Conservation (phyloP, 2,329 filamentous ascomycete species). For the Pseudocercospora macadamiae region DNA sequence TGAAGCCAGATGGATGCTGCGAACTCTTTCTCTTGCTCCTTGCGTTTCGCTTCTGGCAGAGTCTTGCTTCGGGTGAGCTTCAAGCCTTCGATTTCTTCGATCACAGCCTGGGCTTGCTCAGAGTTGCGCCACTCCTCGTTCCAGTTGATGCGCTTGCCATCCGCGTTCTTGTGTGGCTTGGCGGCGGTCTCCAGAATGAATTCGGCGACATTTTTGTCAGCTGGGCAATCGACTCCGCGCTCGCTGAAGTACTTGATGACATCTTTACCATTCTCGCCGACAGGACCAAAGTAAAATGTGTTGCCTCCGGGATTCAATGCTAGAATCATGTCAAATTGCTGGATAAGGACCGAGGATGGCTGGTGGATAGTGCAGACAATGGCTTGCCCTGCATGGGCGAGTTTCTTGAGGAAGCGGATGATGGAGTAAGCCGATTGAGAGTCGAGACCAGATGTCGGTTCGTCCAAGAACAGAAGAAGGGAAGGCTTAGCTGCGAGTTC, state of each 20-base stretch:
- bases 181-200: constrained; percentile 69
- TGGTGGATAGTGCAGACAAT: constrained; percentile 77
- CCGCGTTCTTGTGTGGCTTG: constrained; percentile 55
- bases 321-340: constrained; percentile 75
- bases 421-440: constrained; percentile 71
- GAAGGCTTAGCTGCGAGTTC: constrained; percentile 71
- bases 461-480: constrained; percentile 70
- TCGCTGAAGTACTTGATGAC: constrained; percentile 70
- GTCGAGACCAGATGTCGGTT: constrained; percentile 72
- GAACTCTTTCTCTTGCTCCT: constrained; percentile 53
- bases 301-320: constrained; percentile 70
- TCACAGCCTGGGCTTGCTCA: constrained; percentile 60
- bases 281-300: constrained; percentile 73
- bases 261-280: constrained; percentile 67
- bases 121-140: constrained; percentile 74
- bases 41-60: constrained; percentile 35
- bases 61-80: constrained; percentile 59
- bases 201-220: constrained; percentile 67
- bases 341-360: constrained; percentile 68
- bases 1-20: constrained; percentile 67
- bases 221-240: constrained; percentile 67
- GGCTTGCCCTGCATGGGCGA: constrained; percentile 67
- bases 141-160: constrained; percentile 68
- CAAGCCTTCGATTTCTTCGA: constrained; percentile 68
- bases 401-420: constrained; percentile 68